Conservation (phyloP, 1,139 yeast genomes). For the Suhomyces taliae region DNA sequence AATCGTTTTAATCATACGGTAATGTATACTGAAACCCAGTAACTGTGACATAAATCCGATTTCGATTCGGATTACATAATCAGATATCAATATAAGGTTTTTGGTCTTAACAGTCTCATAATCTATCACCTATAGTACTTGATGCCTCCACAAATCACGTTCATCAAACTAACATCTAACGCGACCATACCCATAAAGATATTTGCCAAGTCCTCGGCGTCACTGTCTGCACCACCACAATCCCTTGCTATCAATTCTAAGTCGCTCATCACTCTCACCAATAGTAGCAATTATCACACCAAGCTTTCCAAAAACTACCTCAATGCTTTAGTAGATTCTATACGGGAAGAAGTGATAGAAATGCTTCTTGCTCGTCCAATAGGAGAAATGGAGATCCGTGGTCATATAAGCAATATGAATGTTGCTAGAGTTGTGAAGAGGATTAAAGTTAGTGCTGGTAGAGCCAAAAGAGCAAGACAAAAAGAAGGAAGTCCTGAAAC, state of each 20-base stretch:
- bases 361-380: slow-evolving; percentile 10
- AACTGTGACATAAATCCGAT: too few species aligned
- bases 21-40: too few species aligned
- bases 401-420: slow-evolving; percentile 2
- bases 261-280: slow-evolving; percentile 18
- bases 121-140: too few species aligned
- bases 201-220: slow-evolving; percentile 12
- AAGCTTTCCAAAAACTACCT: slow-evolving; percentile 17
- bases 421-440: slow-evolving; percentile 2
- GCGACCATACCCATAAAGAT: slow-evolving; percentile 16
- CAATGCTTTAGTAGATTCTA: slow-evolving; percentile 12
- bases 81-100: neutral
- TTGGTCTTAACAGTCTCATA: neutral
- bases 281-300: slow-evolving; percentile 16
- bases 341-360: slow-evolving; percentile 9
- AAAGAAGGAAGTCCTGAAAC: neutral
- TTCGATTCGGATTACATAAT: neutral
- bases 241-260: slow-evolving; percentile 19
- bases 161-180: slow-evolving; percentile 11
- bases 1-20: too few species aligned
- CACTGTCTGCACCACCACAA: neutral
- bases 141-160: slow-evolving; percentile 21
- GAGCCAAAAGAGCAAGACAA: neutral
- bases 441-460: slow-evolving; percentile 1
- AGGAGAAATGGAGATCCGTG: slow-evolving; percentile 6